A percentile compares a stretch with the other conserved stretches of the same genome.
phyloP scores from a whole-genome alignment of 2,329 filamentous ascomycete species.

The Lachnellula hyalina region DNA sequence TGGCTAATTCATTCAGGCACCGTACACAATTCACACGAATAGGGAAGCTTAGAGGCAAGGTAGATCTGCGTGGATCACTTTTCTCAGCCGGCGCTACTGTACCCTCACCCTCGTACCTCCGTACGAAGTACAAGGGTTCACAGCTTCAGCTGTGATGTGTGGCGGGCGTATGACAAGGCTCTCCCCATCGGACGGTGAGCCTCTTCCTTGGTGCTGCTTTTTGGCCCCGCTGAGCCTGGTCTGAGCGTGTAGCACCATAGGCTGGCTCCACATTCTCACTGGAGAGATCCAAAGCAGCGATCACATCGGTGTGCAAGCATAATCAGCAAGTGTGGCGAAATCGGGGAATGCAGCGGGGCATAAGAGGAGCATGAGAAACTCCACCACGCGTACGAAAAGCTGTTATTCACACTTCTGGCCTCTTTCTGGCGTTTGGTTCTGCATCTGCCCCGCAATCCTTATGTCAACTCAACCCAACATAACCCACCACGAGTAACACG shows the following conservation, averaged over 20 bases:
- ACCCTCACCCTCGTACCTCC: no score
- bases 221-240: background rate
- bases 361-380: background rate
- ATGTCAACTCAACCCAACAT: no score
- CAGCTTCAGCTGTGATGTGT: background rate
- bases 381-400: background rate
- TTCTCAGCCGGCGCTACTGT: background rate
- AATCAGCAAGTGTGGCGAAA: background rate
- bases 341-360: background rate
- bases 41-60: background rate
- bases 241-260: background rate
- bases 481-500: no score
- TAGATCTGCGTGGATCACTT: background rate
- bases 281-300: background rate
- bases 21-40: background rate
- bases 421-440: no score
- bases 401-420: no score
- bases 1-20: background rate
- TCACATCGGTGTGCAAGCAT: background rate
- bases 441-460: background rate
- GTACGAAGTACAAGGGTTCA: background rate
- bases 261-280: slow-evolving; percentile 2
- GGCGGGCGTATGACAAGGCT: background rate
- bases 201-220: background rate
- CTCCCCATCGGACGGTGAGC: background rate